Percentiles rank a stretch among this genome's conserved stretches.
phyloP scores from a whole-genome alignment of 257 asterid species.

The Misopates orontium region DNA sequence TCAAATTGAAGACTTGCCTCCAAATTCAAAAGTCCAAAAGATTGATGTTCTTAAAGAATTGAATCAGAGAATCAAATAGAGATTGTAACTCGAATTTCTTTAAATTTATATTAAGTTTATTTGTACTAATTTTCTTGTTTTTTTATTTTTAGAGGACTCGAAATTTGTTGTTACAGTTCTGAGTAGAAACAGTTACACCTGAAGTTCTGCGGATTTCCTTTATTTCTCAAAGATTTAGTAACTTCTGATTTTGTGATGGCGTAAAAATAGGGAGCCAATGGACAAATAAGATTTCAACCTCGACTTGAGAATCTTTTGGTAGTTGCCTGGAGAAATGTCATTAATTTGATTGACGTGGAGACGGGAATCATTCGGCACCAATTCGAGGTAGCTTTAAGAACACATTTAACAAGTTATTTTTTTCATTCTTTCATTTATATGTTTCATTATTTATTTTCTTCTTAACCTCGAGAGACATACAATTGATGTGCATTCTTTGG shows the following conservation, averaged over 20 bases:
- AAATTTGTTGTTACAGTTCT: too few species aligned
- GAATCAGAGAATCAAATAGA: too few species aligned
- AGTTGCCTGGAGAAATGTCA: slow-evolving; percentile 37
- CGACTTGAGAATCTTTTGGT: slow-evolving; percentile 41
- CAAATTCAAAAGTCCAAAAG: too few species aligned
- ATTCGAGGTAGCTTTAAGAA: slow-evolving; percentile 37
- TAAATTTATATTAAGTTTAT: too few species aligned
- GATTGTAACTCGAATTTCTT: too few species aligned
- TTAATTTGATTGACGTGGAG: slow-evolving; percentile 45
- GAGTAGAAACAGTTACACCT: background rate
- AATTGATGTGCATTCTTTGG: slow-evolving; percentile 37
- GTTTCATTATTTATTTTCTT: background rate
- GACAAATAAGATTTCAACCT: slow-evolving; percentile 50
- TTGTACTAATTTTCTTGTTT: too few species aligned
- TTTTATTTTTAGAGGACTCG: too few species aligned
- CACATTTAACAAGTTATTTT: background rate
- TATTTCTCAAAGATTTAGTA: background rate
- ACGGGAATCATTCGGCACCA: slow-evolving; percentile 28
- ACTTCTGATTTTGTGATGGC: background rate
- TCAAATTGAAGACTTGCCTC: too few species aligned
- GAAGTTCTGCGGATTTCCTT: background rate
- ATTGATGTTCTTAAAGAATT: too few species aligned
- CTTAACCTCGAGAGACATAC: slow-evolving; percentile 40
- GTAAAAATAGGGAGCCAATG: slow-evolving; percentile 47
- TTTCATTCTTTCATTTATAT: background rate